These are phyloP conservation scores for Candida yuanshanica DNA, from an alignment of 805 yeast species.

Conservation along the genomic window DNA sequence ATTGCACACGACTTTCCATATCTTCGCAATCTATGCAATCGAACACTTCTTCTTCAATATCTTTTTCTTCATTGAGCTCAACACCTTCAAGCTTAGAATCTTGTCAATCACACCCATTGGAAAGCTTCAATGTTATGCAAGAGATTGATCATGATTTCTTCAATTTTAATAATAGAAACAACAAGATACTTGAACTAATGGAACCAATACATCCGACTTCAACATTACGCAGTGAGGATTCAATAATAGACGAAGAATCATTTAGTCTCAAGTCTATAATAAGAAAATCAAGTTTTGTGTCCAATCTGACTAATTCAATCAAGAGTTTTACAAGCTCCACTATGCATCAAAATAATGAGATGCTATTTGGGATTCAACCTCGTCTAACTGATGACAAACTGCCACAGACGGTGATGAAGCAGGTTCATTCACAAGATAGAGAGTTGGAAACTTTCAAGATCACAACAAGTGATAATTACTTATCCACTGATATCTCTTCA, in stretches of 20 bases:
- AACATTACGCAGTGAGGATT: slow-evolving; percentile 1
- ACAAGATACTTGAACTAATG: slow-evolving; percentile 4
- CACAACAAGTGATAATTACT: slow-evolving; percentile 12
- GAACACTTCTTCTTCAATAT: slow-evolving; percentile 7
- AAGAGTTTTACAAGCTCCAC: slow-evolving; percentile 14
- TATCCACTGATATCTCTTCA: not conserved
- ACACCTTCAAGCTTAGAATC: slow-evolving; percentile 11
- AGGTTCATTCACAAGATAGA: slow-evolving; percentile 7
- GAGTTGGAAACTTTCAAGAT: slow-evolving; percentile 24
- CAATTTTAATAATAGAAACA: slow-evolving; percentile 4
- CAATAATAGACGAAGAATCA: not conserved
- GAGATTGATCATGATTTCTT: slow-evolving; percentile 20
- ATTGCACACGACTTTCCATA: not conserved
- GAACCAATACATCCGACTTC: slow-evolving; percentile 6
- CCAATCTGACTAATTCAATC: slow-evolving; percentile 19
- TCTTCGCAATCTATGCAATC: slow-evolving; percentile 4
- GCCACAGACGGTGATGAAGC: slow-evolving; percentile 6
- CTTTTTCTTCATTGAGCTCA: slow-evolving; percentile 12
- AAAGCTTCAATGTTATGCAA: slow-evolving; percentile 11
- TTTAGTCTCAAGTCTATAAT: not conserved
- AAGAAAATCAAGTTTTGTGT: slow-evolving; percentile 17
- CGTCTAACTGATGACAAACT: slow-evolving; percentile 22
- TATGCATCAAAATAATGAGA: slow-evolving; percentile 13
- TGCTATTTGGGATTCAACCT: slow-evolving; percentile 23
- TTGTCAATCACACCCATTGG: slow-evolving; percentile 19